A percentile compares a stretch with the other conserved stretches of the same genome.
Evolutionary conservation across 805 yeast species (phyloP).

Genomic region (Candida quercuum): DNA sequence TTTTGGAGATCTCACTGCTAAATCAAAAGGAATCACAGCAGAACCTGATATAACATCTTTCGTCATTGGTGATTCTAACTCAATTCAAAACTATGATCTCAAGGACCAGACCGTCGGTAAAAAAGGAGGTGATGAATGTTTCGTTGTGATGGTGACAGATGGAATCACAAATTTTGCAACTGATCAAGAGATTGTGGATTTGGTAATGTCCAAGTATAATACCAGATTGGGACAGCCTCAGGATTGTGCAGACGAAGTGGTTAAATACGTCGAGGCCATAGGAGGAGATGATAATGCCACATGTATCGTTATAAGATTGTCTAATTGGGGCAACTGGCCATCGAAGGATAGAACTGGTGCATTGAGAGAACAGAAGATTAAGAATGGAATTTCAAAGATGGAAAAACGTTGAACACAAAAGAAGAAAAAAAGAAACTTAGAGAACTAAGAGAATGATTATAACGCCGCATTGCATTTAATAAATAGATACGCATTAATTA

Average conservation of each 20-base stretch:
- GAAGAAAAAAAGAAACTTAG: neutral
- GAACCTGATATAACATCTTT: constrained; percentile 83
- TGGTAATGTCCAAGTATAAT: constrained; percentile 74
- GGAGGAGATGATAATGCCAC: constrained; percentile 98
- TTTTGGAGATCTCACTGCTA: constrained; percentile 83
- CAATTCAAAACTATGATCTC: constrained; percentile 26
- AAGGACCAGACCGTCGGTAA: constrained; percentile 21
- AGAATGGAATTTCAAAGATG: constrained; percentile 29
- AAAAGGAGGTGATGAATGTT: constrained; percentile 80
- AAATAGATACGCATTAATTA: no score
- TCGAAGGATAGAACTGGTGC: constrained; percentile 76
- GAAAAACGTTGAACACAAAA: constrained; percentile 11
- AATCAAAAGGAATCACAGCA: constrained; percentile 79
- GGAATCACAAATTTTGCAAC: constrained; percentile 78
- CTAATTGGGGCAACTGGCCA: constrained; percentile 97
- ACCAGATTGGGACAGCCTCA: constrained; percentile 74
- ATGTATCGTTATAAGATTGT: constrained; percentile 69
- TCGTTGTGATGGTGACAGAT: constrained; percentile 77
- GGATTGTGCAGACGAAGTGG: constrained; percentile 77
- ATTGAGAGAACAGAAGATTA: constrained; percentile 65
- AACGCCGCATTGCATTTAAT: no score
- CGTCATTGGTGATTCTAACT: constrained; percentile 55
- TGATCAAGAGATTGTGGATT: constrained; percentile 90
- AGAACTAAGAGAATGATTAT: neutral
- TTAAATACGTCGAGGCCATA: constrained; percentile 74